phyloP scores from a whole-genome alignment of 2,329 filamentous ascomycete genomes.

The Hysterium pulicare region DNA sequence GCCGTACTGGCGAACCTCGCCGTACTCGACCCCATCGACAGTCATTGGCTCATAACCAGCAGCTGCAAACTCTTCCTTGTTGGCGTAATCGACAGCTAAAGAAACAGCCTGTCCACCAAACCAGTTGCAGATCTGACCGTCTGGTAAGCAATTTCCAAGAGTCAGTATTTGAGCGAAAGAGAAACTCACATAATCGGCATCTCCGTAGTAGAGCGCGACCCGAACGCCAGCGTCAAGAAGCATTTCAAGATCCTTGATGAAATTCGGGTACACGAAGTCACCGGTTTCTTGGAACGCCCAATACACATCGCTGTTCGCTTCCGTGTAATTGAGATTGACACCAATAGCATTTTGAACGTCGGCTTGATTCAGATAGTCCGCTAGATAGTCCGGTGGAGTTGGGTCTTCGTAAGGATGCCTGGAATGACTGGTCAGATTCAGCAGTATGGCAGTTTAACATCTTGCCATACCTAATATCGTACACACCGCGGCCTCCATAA shows the following conservation, averaged over 20 bases:
- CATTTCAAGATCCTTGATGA: conserved; percentile 42
- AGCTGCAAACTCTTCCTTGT: conserved; percentile 23
- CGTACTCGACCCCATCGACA: conserved; percentile 39
- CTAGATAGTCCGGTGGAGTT: conserved; percentile 60
- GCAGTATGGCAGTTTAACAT: no score
- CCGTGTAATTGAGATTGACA: conserved; percentile 59
- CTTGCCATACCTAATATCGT: conserved; percentile 29
- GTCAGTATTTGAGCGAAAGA: no score
- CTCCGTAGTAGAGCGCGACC: conserved; percentile 34
- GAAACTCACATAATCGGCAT: conserved; percentile 38
- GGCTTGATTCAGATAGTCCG: conserved; percentile 62
- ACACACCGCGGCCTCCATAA: conserved; percentile 53
- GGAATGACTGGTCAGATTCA: conserved; percentile 44
- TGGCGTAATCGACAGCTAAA: conserved; percentile 35
- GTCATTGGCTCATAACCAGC: conserved; percentile 33
- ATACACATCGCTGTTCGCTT: conserved; percentile 49
- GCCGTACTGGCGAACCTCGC: conserved; percentile 39
- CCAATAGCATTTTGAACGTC: conserved; percentile 59
- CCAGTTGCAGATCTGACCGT: conserved; percentile 42
- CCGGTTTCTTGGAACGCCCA: conserved; percentile 52
- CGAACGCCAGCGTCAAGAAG: conserved; percentile 40
- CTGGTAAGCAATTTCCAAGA: no score
- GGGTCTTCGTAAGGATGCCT: conserved; percentile 55
- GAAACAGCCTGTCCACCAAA: conserved; percentile 38
- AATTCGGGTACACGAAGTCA: conserved; percentile 58